Evolutionary conservation across 1,284 basidiomycete genomes (phyloP), one percentile per base, ranked within the genome.

Genomic region (Leccinum pachyderme): DNA sequence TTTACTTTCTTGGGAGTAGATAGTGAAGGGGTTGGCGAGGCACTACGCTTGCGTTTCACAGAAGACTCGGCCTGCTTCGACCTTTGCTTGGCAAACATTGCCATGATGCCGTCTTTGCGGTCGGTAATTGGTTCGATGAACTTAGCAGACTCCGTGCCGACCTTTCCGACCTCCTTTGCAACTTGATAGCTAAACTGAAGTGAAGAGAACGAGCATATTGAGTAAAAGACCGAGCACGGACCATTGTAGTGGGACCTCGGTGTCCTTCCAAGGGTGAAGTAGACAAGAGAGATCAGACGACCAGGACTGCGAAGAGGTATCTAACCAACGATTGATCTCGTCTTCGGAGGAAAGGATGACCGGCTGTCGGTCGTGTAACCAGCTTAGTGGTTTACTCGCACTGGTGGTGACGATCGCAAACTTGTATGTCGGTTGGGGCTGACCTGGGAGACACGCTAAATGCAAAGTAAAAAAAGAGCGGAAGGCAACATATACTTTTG

Each of bases 321-420:
- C 89, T 9, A 98, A 80, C 95, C 95, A 98, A 24, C 71, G 68
- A 11, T 77, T 67, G 37, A 95, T 75, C 6, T 89, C 85, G 4
- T 83, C 77, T 46, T 76, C 66, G 1, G 78, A 77, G 2, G 83
- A 77, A 2, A 98, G 80, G 49, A 98, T 89, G 50, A 95, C 91
- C 3, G 95, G 95, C 76, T 96, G 95, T 15, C 95, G 85, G 65
- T 96, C 91, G 70, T 98, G 95, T 31, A 96, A 76, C 88, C 90
- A 94, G 9, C 76, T 73, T 53, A 92, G 77, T 9, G 84, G 79
- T 53, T 80, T 79, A 64, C 80, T 81, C 1, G 91, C 87, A 11
- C 79, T 73, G 0, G 93, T 95, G 0, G 95, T 98, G 47, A 98
- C 84, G 54, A 98, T 92, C 0, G 91, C 89, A 69, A 93, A 98